A percentile compares a stretch with the other conserved stretches of the same genome.
These are phyloP conservation scores for Cryphonectria nitschkei DNA, from an alignment of 2,329 filamentous ascomycete species.

Conservation along the genomic window DNA sequence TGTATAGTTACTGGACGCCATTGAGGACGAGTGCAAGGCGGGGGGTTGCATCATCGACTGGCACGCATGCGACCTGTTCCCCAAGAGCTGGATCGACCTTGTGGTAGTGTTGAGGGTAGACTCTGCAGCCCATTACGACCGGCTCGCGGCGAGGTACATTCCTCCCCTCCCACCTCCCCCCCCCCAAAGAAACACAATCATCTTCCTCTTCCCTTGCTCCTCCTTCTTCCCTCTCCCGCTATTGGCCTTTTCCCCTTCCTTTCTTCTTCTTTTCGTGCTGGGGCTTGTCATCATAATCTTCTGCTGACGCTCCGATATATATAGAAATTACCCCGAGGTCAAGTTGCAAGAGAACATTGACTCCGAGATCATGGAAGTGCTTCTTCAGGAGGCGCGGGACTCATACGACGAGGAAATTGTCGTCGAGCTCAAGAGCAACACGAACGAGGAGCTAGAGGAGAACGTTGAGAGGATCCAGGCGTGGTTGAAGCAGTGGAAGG, in stretches of 20 bases:
- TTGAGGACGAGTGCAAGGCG: slow-evolving; percentile 77
- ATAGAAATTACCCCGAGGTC: slow-evolving; percentile 76
- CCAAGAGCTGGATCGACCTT: slow-evolving; percentile 90
- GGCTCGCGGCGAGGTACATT: slow-evolving; percentile 70
- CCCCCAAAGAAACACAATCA: no score
- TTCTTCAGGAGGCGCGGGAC: slow-evolving; percentile 87
- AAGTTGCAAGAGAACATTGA: slow-evolving; percentile 97
- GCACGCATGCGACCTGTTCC: slow-evolving; percentile 97
- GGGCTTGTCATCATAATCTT: background rate
- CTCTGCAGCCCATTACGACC: slow-evolving; percentile 80
- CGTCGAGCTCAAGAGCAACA: slow-evolving; percentile 84
- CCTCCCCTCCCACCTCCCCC: background rate
- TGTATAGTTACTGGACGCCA: slow-evolving; percentile 76
- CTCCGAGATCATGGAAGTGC: slow-evolving; percentile 94
- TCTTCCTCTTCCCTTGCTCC: background rate
- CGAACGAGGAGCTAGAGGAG: slow-evolving; percentile 80
- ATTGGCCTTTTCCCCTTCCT: no score
- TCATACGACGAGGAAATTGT: slow-evolving; percentile 86
- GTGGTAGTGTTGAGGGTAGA: slow-evolving; percentile 89
- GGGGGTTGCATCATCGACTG: slow-evolving; percentile 94
- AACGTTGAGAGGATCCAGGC: slow-evolving; percentile 83
- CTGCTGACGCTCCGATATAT: background rate
- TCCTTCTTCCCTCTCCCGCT: background rate
- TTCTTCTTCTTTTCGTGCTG: background rate
- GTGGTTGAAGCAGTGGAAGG: slow-evolving; percentile 85